Evolutionary conservation across 257 asterid genomes (phyloP), one percentile per base, ranked within the genome.

Genomic region (Gentiana straminea): DNA sequence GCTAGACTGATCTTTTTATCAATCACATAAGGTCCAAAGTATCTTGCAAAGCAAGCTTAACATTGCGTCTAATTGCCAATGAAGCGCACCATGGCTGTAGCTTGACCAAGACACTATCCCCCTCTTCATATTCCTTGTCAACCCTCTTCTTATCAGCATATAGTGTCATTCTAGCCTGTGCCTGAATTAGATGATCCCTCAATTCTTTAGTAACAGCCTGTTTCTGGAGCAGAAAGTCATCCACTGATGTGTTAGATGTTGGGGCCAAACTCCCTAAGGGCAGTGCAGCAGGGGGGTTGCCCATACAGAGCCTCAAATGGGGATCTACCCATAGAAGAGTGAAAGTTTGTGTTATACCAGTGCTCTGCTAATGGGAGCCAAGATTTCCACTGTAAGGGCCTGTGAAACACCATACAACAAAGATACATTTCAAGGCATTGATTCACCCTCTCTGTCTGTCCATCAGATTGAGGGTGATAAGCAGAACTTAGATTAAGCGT

Each of bases 41-140:
- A 55, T 24, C 12, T 33, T 0, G 7, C 7, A 0, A n/a, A n/a
- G 59, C 11, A 1, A 53, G 11, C 12, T 53, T 53, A 1, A 32
- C 39, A 33, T 8, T 53, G 41, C 41, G 3, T 33, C 44, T 55
- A 4, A 12, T 3, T 2, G 3, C 44, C 1, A 35, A 15, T 34
- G 9, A 34, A n/a, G n/a, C n/a, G n/a, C n/a, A n/a, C n/a, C n/a
- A 55, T 33, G 43, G 59, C 36, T 55, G 59, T 33, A 55, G 36
- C 8, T 55, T 55, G 46, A 55, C 45, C 35, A 34, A 55, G 2
- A 55, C 59, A 44, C 6, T 34, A 8, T 55, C 59, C 8, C 59
- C 59, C n/a, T 34, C 45, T 4, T 8, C n/a, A 35, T 34, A 55
- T 4, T 55, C 24, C 44, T 1, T 2, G 1, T 55, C 15, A 2